These are phyloP conservation scores for Dioscorea dumetorum DNA, from an alignment of 106 monocot species.

Conservation along the genomic window DNA sequence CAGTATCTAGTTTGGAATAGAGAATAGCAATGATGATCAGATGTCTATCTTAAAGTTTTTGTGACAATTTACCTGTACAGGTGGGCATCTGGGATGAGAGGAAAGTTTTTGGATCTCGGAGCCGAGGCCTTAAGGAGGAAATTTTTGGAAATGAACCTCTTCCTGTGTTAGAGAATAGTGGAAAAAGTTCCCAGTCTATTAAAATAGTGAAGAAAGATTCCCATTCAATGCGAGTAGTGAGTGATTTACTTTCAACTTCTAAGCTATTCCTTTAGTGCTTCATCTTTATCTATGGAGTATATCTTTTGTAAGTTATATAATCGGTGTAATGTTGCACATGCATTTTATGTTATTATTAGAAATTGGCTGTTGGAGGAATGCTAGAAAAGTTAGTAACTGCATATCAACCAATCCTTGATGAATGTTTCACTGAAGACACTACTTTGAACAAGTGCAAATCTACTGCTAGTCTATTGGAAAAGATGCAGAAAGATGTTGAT, in stretches of 20 bases:
- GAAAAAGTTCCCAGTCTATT: conserved; percentile 49
- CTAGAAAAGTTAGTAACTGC: conserved; percentile 91
- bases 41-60: too few species aligned
- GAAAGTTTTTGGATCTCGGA: conserved; percentile 96
- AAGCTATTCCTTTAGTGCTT: too few species aligned
- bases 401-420: conserved; percentile 80
- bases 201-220: conserved; percentile 84
- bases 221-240: conserved; percentile 70
- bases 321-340: background rate
- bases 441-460: conserved; percentile 72
- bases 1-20: too few species aligned
- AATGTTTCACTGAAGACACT: conserved; percentile 62
- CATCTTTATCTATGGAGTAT: background rate
- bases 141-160: conserved; percentile 56
- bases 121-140: conserved; percentile 69
- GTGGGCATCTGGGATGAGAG: conserved; percentile 95
- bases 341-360: conserved; percentile 36
- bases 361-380: conserved; percentile 89
- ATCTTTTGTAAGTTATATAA: background rate
- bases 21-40: too few species aligned
- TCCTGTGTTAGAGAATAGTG: conserved; percentile 38
- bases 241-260: conserved; percentile 3
- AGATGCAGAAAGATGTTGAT: conserved; percentile 64
- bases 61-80: conserved; percentile 28
- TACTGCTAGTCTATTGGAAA: conserved; percentile 41